Evolutionary conservation across 352 stramenopile genomes (phyloP), one percentile per base, ranked within the genome.

Genomic region (Phytopythium cucurbitacearum): DNA sequence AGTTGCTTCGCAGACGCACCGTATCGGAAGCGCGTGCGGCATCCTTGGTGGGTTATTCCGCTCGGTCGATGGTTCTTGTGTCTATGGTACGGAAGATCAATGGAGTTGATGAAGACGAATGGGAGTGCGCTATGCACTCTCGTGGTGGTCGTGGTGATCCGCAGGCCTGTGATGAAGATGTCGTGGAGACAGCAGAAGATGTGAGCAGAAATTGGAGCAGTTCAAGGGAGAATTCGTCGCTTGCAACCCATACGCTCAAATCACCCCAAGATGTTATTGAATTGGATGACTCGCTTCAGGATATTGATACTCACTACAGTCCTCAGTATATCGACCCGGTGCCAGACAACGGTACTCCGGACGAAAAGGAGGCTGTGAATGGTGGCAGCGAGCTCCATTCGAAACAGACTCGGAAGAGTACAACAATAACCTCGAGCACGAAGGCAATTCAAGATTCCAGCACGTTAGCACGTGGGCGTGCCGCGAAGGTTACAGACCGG

Each of bases 291-390:
- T 68, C 64, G 13, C 7, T 56, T 28, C 37, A 49, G 46, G 57
- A 57, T 40, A 56, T 64, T 16, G 64, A 78, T 8, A 74, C 78
- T 64, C 74, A 85, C 41, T 85, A 76, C 51, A 88, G 77, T 54
- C 77, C 77, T 12, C 69, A 80, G 37, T 74, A 71, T 62, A 63
- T 70, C 32, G 73, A 79, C 38, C 51, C 54, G 21, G 66, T 59
- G 13, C 65, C 69, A 21, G 66, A 79, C 10, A 21, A 62, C 28
- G 38, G 42, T 5, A 28, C 40, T 60, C 28, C 13, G 48, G 42
- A 46, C 8, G 56, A 63, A 13, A 32, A 6, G 2, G 40, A 54
- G 1, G 4, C 12, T 13, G 55, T 41, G 33, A 28, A 41, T 16
- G 43, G 11, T 11, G 62, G 13, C 40, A 55, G 41, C 57, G 9